Evolutionary conservation across 2,329 filamentous ascomycete genomes (phyloP).

Genomic region (Paracoccidioides lutzii): DNA sequence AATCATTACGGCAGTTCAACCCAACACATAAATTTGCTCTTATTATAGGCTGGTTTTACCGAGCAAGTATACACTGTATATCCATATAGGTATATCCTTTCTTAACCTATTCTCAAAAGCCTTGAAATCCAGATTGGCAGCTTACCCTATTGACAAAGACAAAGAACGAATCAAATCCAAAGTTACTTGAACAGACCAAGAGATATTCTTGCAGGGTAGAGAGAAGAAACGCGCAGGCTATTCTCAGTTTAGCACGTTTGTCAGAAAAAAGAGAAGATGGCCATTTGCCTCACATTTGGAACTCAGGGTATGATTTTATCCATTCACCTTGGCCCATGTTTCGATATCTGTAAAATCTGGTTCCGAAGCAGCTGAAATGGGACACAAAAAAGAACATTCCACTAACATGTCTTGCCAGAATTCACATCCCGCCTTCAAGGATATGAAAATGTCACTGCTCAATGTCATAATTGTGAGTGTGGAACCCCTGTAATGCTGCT

Average conservation of each 20-base stretch:
- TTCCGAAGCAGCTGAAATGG: background rate
- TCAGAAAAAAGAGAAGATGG: constrained; percentile 9
- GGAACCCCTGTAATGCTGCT: background rate
- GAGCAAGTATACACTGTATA: background rate
- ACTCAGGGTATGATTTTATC: constrained; percentile 13
- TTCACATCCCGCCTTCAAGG: constrained; percentile 22
- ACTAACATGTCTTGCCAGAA: constrained; percentile 13
- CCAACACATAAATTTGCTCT: background rate
- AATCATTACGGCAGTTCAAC: no score
- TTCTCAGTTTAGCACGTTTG: background rate
- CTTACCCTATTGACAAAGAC: background rate
- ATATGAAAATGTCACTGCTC: constrained; percentile 24
- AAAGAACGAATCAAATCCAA: background rate
- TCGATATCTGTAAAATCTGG: background rate
- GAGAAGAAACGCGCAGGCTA: background rate
- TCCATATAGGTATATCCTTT: background rate
- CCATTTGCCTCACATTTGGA: constrained; percentile 20
- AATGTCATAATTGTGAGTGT: constrained; percentile 23
- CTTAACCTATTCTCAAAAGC: background rate
- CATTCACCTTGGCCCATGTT: background rate
- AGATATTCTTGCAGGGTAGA: background rate
- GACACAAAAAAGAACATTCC: background rate
- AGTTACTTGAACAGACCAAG: background rate
- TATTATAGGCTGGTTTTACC: background rate
- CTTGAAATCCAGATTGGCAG: background rate